Evolutionary conservation across 2,329 filamentous ascomycete genomes (phyloP), one percentile per base, ranked within the genome.

Genomic region (Mycosphaerelloides madeirae): DNA sequence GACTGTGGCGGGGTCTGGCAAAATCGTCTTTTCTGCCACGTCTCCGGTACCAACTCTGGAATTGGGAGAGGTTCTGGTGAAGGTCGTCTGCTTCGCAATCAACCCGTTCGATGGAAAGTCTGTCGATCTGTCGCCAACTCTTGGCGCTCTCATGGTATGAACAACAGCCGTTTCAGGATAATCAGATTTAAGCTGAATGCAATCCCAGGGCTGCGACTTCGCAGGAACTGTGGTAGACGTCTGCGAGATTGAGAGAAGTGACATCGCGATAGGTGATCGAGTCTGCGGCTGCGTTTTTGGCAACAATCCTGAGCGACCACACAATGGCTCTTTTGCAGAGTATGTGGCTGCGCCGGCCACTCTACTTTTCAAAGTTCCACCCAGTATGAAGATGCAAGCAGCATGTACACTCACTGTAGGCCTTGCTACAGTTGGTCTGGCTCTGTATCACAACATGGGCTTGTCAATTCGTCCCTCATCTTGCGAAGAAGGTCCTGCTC

Each of bases 31-130:
- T n/a, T n/a, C n/a, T n/a, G n/a, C n/a, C n/a, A n/a, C n/a, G n/a
- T n/a, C n/a, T n/a, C 43, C 50, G 12, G 15, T 53, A 12, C 50
- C 47, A 34, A 22, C 19, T 16, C 20, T 50, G 15, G 38, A 43
- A 33, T 29, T 45, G 16, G 50, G 50, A 16, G 50, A 53, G 14
- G 18, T 53, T 16, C 47, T 53, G 31, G 50, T 53, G 15, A 40
- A 44, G 33, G 47, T 53, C 22, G 43, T 50, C 33, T 47, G 43
- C 28, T 44, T 53, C 9, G 50, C 50, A 33, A 31, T 53, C 8
- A 53, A 53, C 28, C 50, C 50, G 11, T 53, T 53, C 31, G 50
- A 53, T 43, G 50, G 50, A 48, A 53, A 53, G 31, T 53, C 50
- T 25, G 34, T 53, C 20, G 50, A 53, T 41, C 34, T 53, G 12